Percentiles rank a stretch among this genome's conserved stretches.
Evolutionary conservation across 1,284 basidiomycete genomes (phyloP).

Genomic region (Sphaerobolus stellatus): DNA sequence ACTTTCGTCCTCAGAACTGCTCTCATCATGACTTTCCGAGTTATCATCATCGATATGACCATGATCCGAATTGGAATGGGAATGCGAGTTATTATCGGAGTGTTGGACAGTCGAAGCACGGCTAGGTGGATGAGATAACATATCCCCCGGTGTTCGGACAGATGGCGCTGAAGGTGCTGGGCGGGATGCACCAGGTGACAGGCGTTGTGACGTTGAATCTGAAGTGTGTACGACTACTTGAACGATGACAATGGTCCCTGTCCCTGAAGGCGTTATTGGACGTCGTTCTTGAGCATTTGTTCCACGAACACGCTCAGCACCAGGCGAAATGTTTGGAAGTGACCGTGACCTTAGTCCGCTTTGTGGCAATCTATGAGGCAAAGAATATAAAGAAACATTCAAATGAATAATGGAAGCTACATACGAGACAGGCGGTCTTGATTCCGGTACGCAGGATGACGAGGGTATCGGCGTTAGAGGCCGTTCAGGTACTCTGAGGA

Average conservation of each 20-base stretch:
- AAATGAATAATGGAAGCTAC: no score
- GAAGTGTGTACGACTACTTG: conserved; percentile 80
- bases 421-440: no score
- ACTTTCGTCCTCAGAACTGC: conserved; percentile 6
- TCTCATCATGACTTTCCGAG: not conserved
- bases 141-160: not conserved
- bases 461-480: no score
- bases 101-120: not conserved
- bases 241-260: conserved; percentile 68
- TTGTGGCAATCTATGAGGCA: no score
- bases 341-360: no score
- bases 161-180: conserved; percentile 6
- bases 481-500: no score
- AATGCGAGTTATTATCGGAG: not conserved
- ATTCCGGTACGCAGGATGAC: no score
- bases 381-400: no score
- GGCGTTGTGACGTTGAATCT: conserved; percentile 32
- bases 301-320: no score
- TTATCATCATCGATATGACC: no score
- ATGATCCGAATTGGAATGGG: no score
- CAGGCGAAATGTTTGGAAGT: no score
- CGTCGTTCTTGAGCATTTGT: conserved; percentile 24
- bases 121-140: not conserved
- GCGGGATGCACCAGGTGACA: not conserved
- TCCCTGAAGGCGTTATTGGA: conserved; percentile 63